Evolutionary conservation across 2,329 filamentous ascomycete species (phyloP), one percentile per base, ranked within the genome.

Genomic region (Macroventuria anomochaeta): DNA sequence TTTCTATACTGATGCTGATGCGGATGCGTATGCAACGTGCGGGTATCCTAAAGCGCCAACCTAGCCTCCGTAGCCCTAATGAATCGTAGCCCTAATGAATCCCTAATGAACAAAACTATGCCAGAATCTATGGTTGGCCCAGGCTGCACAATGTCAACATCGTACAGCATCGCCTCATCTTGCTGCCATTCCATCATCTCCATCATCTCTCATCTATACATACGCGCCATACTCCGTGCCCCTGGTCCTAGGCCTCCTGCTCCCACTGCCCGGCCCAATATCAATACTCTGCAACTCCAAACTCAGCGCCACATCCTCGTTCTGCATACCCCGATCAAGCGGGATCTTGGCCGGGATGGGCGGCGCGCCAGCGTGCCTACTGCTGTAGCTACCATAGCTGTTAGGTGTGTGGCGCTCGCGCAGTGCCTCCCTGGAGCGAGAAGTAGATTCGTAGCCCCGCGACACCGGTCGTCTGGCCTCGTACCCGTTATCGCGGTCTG

Each of bases 311-410:
- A 81, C 80, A 51, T 81, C 81, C 21, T 75, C 72, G 13, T 71
- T 75, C 44, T 52, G 48, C 26, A 58, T 39, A 1, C 58, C 57
- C 32, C 55, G 40, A 6, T 63, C 68, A 18, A 88, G 72, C 1
- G 88, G 87, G 7, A 90, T 77, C 74, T 91, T 91, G n/a, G 87
- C 86, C 3, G 88, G 88, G 41, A 90, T 81, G 0, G 86, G 84
- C 11, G 88, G 88, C 0, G 76, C 79, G 15, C 71, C 76, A 3
- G 57, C 51, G 15, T 64, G 62, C 17, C 59, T 46, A 2, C 36
- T n/a, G 36, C 20, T 15, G 7, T 34, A 32, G 21, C 39, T 23
- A 18, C 31, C 64, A 38, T 75, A 75, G 13, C 59, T 63, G 33
- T 70, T 68, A 5, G 68, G 61, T 34, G 68, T 72, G 39, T 74